Conservation (phyloP, 1,284 basidiomycete species). For the Heliocybe sulcata region DNA sequence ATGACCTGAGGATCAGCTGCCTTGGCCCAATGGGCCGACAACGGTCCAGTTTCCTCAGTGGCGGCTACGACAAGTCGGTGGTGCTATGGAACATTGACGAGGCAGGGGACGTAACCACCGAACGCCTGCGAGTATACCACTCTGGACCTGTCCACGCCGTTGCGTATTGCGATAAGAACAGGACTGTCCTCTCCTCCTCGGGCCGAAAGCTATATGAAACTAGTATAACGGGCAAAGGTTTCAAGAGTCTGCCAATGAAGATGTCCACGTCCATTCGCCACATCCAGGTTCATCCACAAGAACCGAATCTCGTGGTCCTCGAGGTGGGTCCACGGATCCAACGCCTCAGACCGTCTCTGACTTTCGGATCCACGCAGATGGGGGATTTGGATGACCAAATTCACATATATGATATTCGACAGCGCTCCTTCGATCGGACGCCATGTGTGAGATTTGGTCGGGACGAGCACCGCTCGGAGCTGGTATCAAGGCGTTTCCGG, state of each 20-base stretch:
- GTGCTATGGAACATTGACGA: slow-evolving; percentile 27
- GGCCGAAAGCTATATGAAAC: slow-evolving; percentile 24
- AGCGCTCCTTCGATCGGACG: slow-evolving; percentile 25
- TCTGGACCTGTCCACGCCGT: slow-evolving; percentile 25
- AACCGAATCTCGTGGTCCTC: slow-evolving; percentile 32
- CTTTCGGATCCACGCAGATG: slow-evolving; percentile 26
- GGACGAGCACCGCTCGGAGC: slow-evolving; percentile 20
- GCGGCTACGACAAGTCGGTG: slow-evolving; percentile 35
- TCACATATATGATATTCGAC: slow-evolving; percentile 36
- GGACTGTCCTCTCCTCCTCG: slow-evolving; percentile 25
- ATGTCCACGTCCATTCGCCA: slow-evolving; percentile 35
- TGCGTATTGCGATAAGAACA: slow-evolving; percentile 24
- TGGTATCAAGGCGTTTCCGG: slow-evolving; percentile 7
- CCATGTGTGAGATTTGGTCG: slow-evolving; percentile 40
- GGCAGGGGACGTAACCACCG: slow-evolving; percentile 11
- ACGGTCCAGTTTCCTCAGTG: slow-evolving; percentile 31
- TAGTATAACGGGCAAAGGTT: slow-evolving; percentile 23
- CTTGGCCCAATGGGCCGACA: slow-evolving; percentile 27
- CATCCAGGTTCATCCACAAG: slow-evolving; percentile 37
- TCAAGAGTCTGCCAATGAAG: slow-evolving; percentile 17
- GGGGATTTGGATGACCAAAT: slow-evolving; percentile 41
- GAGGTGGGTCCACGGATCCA: slow-evolving; percentile 30
- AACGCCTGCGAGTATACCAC: slow-evolving; percentile 20
- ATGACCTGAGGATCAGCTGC: slow-evolving; percentile 28
- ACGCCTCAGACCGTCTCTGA: slow-evolving; percentile 7